A percentile compares a stretch with the other conserved stretches of the same genome.
These are phyloP conservation scores for Rhododendron vialii DNA, from an alignment of 148 eudicot genomes.

Conservation along the genomic window DNA sequence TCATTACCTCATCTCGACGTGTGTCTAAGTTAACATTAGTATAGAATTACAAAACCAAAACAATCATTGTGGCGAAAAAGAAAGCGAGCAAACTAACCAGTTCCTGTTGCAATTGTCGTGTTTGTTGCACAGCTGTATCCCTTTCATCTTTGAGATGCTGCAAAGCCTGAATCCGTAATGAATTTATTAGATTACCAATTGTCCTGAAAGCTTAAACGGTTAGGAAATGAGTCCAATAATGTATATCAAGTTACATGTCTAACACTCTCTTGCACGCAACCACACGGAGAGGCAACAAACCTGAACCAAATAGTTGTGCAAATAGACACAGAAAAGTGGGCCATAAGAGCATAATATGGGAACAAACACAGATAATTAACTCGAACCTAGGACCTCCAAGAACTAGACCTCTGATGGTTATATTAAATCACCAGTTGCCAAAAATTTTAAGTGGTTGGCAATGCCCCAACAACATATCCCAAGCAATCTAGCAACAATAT, in stretches of 20 bases:
- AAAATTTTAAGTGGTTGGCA: background rate
- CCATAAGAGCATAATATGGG: background rate
- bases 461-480: background rate
- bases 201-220: background rate
- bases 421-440: background rate
- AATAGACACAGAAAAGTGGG: background rate
- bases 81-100: constrained; percentile 37
- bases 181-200: background rate
- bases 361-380: background rate
- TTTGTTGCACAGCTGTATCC: constrained; percentile 67
- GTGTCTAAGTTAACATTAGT: background rate
- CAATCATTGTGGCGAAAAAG: background rate
- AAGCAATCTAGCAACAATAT: background rate
- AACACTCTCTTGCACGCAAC: background rate
- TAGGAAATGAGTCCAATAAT: background rate
- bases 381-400: background rate
- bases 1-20: background rate
- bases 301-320: background rate
- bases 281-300: background rate
- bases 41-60: constrained; percentile 6
- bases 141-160: constrained; percentile 61
- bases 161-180: constrained; percentile 39
- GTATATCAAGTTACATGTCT: background rate
- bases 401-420: background rate
- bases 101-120: constrained; percentile 62